Evolutionary conservation across 345 rosid species (phyloP).

Genomic region (Lumnitzera racemosa): DNA sequence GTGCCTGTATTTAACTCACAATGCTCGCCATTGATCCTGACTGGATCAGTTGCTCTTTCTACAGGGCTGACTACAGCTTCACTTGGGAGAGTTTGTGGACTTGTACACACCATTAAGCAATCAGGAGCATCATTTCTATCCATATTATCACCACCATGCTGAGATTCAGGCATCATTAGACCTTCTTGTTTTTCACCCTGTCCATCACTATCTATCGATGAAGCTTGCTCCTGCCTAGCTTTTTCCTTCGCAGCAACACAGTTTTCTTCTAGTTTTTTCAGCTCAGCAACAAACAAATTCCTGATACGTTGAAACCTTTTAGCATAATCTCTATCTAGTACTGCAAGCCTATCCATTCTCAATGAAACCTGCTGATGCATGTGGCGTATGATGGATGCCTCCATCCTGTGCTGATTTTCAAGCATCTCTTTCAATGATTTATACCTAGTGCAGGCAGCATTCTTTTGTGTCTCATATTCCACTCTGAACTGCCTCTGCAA

Average conservation of each 20-base stretch:
- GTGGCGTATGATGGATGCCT: slow-evolving; percentile 43
- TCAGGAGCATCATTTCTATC: slow-evolving; percentile 1
- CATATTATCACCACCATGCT: slow-evolving; percentile 8
- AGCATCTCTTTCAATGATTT: slow-evolving; percentile 39
- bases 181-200: slow-evolving; percentile 35
- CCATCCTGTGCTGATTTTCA: slow-evolving; percentile 33
- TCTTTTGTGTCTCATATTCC: slow-evolving; percentile 38
- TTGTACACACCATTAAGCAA: neutral
- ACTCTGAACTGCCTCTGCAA: slow-evolving; percentile 35
- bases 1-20: neutral
- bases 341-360: slow-evolving; percentile 35
- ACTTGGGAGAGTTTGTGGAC: neutral
- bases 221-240: slow-evolving; percentile 33
- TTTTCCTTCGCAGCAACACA: slow-evolving; percentile 33
- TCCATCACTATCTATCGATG: slow-evolving; percentile 36
- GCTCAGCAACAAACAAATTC: slow-evolving; percentile 21
- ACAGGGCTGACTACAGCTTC: slow-evolving; percentile 6
- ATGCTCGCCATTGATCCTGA: neutral
- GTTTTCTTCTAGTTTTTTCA: slow-evolving; percentile 32
- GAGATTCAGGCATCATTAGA: slow-evolving; percentile 16
- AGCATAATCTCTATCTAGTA: slow-evolving; percentile 37
- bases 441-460: slow-evolving; percentile 25
- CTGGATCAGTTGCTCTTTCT: slow-evolving; percentile 10
- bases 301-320: slow-evolving; percentile 34
- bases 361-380: slow-evolving; percentile 23